These are phyloP conservation scores for Citrus glauca DNA, from an alignment of 345 rosid genomes.

Conservation along the genomic window DNA sequence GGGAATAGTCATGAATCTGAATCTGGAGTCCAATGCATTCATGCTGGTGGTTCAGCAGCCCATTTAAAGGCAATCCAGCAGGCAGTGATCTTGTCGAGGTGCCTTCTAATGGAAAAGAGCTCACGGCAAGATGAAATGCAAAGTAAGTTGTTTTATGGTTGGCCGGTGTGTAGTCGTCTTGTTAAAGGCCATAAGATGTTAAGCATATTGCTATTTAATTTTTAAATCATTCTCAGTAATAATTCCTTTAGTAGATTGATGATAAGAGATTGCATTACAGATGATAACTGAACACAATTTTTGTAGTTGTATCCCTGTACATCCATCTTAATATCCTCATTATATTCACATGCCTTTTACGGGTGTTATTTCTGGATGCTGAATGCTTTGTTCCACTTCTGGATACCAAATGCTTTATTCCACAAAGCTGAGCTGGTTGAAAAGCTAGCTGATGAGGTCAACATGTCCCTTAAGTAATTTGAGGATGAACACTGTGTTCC, in stretches of 20 bases:
- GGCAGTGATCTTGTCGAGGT: conserved; percentile 66
- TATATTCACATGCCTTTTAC: neutral
- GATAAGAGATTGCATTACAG: neutral
- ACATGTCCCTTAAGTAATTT: neutral
- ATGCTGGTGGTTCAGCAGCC: conserved; percentile 13
- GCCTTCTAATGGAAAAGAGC: conserved; percentile 81
- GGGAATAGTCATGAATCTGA: conserved; percentile 36
- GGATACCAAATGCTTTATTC: too few relatives aligned
- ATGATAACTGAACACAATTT: neutral
- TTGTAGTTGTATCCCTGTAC: neutral
- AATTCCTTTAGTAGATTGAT: neutral
- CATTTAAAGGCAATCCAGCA: conserved; percentile 64
- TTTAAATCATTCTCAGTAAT: conserved; percentile 5
- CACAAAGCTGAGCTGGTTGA: neutral
- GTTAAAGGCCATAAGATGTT: neutral
- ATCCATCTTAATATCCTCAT: neutral
- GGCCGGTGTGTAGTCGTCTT: neutral
- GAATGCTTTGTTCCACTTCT: neutral
- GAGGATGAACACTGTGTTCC: neutral
- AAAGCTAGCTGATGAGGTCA: neutral
- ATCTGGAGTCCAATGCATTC: conserved; percentile 15
- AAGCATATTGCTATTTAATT: neutral
- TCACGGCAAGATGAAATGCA: conserved; percentile 82
- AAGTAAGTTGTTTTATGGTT: conserved; percentile 49
- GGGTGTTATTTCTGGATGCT: neutral